Evolutionary conservation across 306 rosid genomes (phyloP).

Genomic region (Erythrophleum fordii): DNA sequence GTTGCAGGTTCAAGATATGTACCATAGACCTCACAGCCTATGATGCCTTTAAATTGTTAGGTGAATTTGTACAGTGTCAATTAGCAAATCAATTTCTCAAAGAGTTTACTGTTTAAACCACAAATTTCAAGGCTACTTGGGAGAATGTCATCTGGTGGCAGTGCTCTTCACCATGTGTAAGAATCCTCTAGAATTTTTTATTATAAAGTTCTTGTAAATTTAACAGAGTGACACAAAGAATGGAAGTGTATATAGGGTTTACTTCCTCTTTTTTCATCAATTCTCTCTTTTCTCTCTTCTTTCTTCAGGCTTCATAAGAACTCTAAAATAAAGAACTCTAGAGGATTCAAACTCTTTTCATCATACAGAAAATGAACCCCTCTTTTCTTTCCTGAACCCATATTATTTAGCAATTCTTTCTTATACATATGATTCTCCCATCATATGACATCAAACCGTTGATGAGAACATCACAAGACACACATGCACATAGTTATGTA

Average conservation of each 20-base stretch:
- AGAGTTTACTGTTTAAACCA: neutral
- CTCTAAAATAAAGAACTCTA: too few species aligned
- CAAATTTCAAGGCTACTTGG: neutral
- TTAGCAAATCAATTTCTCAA: conserved; percentile 9
- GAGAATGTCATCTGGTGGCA: conserved; percentile 4
- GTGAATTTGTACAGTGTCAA: neutral
- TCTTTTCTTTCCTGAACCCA: conserved; percentile 23
- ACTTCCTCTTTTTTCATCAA: too few species aligned
- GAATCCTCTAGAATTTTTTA: too few species aligned
- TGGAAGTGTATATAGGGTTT: too few species aligned
- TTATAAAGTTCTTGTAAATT: too few species aligned
- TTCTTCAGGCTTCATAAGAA: too few species aligned
- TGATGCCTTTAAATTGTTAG: neutral
- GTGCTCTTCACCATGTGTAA: conserved; percentile 29
- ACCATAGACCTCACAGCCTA: conserved; percentile 7
- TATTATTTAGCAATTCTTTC: conserved; percentile 18
- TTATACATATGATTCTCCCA: conserved; percentile 18
- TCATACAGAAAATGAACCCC: conserved; percentile 29
- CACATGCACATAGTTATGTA: neutral
- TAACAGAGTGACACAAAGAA: too few species aligned
- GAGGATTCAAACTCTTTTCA: neutral
- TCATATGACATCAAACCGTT: conserved; percentile 4
- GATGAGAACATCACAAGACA: conserved; percentile 16
- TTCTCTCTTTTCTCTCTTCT: too few species aligned
- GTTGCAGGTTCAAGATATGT: neutral